Evolutionary conservation across 306 rosid species (phyloP).

Genomic region (Vigna reflexopilosa): DNA sequence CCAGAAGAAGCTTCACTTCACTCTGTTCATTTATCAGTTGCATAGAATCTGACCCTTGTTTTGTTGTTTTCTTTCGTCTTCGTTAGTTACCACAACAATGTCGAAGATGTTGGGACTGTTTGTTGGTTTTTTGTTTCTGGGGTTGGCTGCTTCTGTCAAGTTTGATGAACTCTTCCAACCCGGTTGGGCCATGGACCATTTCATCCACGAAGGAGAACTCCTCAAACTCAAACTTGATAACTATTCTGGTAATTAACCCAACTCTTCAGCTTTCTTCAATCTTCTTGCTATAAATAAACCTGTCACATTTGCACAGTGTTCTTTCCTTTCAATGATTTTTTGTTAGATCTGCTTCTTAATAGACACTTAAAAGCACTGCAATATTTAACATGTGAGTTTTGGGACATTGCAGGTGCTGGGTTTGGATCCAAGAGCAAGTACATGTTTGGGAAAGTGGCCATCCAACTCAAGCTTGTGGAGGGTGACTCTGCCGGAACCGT

Average conservation of each 20-base stretch:
- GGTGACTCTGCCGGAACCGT: slow-evolving; percentile 99
- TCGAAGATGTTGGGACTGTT: slow-evolving; percentile 44
- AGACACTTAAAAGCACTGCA: not conserved
- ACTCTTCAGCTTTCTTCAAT: not conserved
- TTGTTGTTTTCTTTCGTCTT: not conserved
- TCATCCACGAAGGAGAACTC: slow-evolving; percentile 72
- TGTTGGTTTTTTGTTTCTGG: slow-evolving; percentile 55
- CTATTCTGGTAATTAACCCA: slow-evolving; percentile 64
- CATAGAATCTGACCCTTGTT: not conserved
- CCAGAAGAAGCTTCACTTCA: slow-evolving; percentile 46
- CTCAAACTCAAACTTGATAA: slow-evolving; percentile 83
- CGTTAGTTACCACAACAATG: slow-evolving; percentile 23
- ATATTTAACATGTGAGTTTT: not conserved
- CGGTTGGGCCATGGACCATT: slow-evolving; percentile 87
- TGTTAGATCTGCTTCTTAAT: slow-evolving; percentile 13
- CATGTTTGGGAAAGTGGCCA: slow-evolving; percentile 84
- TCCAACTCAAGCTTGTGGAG: slow-evolving; percentile 83
- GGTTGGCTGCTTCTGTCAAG: slow-evolving; percentile 61
- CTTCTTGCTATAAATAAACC: not conserved
- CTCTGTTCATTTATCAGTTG: not conserved
- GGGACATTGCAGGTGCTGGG: slow-evolving; percentile 80
- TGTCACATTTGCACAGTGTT: not conserved
- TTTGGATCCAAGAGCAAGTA: slow-evolving; percentile 81
- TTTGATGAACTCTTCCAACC: slow-evolving; percentile 91
- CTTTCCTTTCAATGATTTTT: not conserved